Conservation (phyloP, 2,329 filamentous ascomycete species). For the Alternaria panax region DNA sequence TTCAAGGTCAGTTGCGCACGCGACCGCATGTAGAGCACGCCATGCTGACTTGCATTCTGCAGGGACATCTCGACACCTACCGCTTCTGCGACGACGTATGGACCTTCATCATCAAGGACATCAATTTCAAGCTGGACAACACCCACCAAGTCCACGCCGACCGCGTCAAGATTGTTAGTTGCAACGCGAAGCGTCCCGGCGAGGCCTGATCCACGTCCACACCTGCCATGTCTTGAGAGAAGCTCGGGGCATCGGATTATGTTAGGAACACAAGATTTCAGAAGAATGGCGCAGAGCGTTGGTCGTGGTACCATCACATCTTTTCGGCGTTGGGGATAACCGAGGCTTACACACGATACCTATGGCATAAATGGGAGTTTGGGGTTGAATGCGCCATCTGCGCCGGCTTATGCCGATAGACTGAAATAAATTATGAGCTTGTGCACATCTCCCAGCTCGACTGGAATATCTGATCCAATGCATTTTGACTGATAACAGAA, state of each 20-base stretch:
- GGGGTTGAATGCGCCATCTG: neutral
- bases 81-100: conserved; percentile 99
- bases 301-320: neutral
- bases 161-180: conserved; percentile 98
- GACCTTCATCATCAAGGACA: conserved; percentile 99
- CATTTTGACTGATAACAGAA: neutral
- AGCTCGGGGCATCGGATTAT: neutral
- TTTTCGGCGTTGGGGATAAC: conserved; percentile 28
- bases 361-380: conserved; percentile 31
- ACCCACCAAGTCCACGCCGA: conserved; percentile 78
- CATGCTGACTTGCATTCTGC: conserved; percentile 26
- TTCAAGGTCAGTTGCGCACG: conserved; percentile 79
- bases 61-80: conserved; percentile 98
- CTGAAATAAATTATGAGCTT: conserved; percentile 4
- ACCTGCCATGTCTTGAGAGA: conserved; percentile 10
- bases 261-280: neutral
- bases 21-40: conserved; percentile 2
- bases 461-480: neutral
- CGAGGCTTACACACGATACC: conserved; percentile 23
- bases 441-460: neutral
- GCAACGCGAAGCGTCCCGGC: conserved; percentile 84
- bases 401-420: conserved; percentile 2
- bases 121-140: conserved; percentile 97
- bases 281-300: neutral
- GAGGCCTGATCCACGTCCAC: conserved; percentile 57